A percentile compares a stretch with the other conserved stretches of the same genome.
Evolutionary conservation across 2,329 filamentous ascomycete species (phyloP).

Genomic region (Colletotrichum coccodes): DNA sequence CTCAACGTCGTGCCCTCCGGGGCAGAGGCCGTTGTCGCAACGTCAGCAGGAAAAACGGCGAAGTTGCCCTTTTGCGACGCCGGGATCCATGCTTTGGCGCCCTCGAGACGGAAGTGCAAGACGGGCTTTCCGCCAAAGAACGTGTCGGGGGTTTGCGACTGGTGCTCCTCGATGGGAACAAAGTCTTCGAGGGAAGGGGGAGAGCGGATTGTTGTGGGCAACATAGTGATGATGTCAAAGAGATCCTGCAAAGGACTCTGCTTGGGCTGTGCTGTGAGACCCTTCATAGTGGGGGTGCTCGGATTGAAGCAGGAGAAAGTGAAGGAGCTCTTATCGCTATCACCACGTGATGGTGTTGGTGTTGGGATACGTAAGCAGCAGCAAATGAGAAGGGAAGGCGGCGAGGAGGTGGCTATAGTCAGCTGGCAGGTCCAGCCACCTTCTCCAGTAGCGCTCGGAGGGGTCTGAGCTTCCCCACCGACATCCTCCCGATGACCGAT

Average conservation of each 20-base stretch:
- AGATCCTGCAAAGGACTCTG: slow-evolving; percentile 25
- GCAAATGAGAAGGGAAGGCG: slow-evolving; percentile 1
- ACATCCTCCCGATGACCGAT: not conserved
- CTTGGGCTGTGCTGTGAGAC: slow-evolving; percentile 15
- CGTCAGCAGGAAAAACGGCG: slow-evolving; percentile 60
- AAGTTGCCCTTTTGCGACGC: slow-evolving; percentile 64
- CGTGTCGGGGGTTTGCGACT: slow-evolving; percentile 76
- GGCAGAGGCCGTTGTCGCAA: slow-evolving; percentile 42
- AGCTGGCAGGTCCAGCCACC: not conserved
- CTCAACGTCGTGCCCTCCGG: slow-evolving; percentile 46
- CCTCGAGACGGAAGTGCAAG: slow-evolving; percentile 70
- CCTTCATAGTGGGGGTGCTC: slow-evolving; percentile 26
- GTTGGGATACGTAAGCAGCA: accelerated
- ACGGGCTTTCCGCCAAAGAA: slow-evolving; percentile 79
- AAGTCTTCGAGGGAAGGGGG: slow-evolving; percentile 69
- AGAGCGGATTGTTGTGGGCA: slow-evolving; percentile 65
- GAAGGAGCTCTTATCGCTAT: slow-evolving; percentile 37
- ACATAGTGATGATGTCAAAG: slow-evolving; percentile 42
- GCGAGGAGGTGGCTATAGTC: not conserved
- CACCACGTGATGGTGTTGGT: slow-evolving; percentile 27
- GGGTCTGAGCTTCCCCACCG: slow-evolving; percentile 25
- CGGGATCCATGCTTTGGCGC: slow-evolving; percentile 68
- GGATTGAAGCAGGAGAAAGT: slow-evolving; percentile 25
- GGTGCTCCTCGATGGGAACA: slow-evolving; percentile 73
- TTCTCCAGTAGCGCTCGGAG: not conserved